A percentile compares a stretch with the other conserved stretches of the same genome.
These are phyloP conservation scores for Emydomyces testavorans DNA, from an alignment of 2,329 filamentous ascomycete species.

Conservation along the genomic window DNA sequence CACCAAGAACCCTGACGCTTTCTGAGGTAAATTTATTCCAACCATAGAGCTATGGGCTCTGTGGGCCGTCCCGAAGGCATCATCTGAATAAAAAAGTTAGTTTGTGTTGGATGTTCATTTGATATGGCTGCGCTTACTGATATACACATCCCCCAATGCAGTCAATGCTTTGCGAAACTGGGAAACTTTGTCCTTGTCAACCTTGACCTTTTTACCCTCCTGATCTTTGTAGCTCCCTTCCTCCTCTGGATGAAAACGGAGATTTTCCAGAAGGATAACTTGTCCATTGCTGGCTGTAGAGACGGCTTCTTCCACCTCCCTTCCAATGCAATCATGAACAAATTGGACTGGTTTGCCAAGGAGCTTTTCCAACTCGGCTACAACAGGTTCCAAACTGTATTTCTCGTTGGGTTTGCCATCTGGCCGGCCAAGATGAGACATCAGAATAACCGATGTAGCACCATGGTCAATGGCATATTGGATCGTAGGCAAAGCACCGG, in stretches of 20 bases:
- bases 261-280: constrained; percentile 87
- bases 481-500: constrained; percentile 88
- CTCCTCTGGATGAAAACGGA: constrained; percentile 97
- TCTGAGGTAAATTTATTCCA: constrained; percentile 86
- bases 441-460: constrained; percentile 85
- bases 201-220: constrained; percentile 95
- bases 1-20: constrained; percentile 95
- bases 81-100: constrained; percentile 47
- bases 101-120: not conserved
- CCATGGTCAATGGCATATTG: constrained; percentile 84
- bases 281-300: constrained; percentile 69
- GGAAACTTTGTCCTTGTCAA: constrained; percentile 82
- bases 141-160: constrained; percentile 84
- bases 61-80: constrained; percentile 96
- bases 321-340: constrained; percentile 78
- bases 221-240: constrained; percentile 92
- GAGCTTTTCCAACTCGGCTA: constrained; percentile 82
- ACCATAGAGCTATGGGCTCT: constrained; percentile 99
- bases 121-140: constrained; percentile 55
- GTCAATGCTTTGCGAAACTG: constrained; percentile 93
- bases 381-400: constrained; percentile 89
- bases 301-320: constrained; percentile 80
- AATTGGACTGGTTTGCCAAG: constrained; percentile 76
- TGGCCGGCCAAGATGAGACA: constrained; percentile 96
- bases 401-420: constrained; percentile 82